Evolutionary conservation across 2,329 filamentous ascomycete species (phyloP), one percentile per base, ranked within the genome.

Genomic region (Cryoendolithus antarcticus): DNA sequence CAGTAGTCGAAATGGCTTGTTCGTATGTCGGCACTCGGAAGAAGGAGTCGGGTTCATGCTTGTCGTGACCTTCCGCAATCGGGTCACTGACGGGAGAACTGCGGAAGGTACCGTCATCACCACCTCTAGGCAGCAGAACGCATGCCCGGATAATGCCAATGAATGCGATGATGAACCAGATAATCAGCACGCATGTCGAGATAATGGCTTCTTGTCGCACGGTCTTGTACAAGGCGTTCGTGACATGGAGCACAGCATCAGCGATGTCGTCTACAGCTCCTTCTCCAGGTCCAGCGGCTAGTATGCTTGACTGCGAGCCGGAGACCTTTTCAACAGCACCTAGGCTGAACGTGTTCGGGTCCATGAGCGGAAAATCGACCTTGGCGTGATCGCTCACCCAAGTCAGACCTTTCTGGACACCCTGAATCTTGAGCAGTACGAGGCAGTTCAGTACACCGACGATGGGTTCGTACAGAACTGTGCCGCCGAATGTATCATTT

Each of bases 361-460:
- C 69, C 44, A 96, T 77, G 38, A 74, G 62, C 0, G 91, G 91
- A 50, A 98, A 81, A 43, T 75, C 67, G 50, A 98, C 72, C 45
- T 91, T 75, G 3, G 91, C 86, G 57, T 96, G 68, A 49, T 96
- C 80, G 52, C 83, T 75, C 8, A 94, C 82, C 89, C 89, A 98
- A 1, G 84, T 93, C n/a, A 96, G 70, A 9, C 82, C 91, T 55
- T 82, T 80, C 59, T 96, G 77, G 48, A 98, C 76, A 13, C 78
- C 74, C 48, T 83, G 77, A 46, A 96, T 72, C 66, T 96, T 96
- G 54, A 93, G 70, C 6, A 80, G 77, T 47, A 96, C 76, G n/a
- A 96, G 70, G 56, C 91, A 96, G 55, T 84, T 74, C 46, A 95
- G 72, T 28, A 95, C 76, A 32, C 84, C 80, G 53, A 77, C 70